These are phyloP conservation scores for Paecilomyces sp. DNA, from an alignment of 2,329 filamentous ascomycete species.

Conservation along the genomic window DNA sequence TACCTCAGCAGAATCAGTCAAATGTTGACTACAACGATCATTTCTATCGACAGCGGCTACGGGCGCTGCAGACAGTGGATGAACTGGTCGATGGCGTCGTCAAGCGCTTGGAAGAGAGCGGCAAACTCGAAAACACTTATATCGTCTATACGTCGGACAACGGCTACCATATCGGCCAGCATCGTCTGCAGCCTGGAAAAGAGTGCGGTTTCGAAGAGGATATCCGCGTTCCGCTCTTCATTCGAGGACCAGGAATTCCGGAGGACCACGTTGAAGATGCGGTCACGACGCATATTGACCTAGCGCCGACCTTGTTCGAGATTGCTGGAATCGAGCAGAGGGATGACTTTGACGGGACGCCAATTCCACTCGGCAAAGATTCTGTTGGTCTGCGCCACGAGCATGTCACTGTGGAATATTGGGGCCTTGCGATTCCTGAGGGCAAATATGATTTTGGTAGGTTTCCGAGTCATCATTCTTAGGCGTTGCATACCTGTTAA, in stretches of 20 bases:
- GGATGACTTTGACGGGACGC: constrained; percentile 50
- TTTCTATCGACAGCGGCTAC: constrained; percentile 45
- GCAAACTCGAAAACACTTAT: constrained; percentile 48
- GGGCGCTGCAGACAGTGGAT: constrained; percentile 47
- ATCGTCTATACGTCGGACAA: constrained; percentile 57
- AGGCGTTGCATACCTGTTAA: neutral
- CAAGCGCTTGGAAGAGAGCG: constrained; percentile 31
- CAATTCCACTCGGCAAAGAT: constrained; percentile 38
- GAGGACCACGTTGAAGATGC: constrained; percentile 34
- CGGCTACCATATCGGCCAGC: constrained; percentile 55
- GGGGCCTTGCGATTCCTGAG: constrained; percentile 37
- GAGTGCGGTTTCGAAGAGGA: constrained; percentile 54
- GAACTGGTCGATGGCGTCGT: constrained; percentile 46
- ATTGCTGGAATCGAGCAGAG: constrained; percentile 33
- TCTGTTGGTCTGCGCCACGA: constrained; percentile 35
- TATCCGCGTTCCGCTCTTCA: constrained; percentile 52
- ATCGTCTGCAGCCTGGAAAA: constrained; percentile 53
- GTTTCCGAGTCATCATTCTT: neutral
- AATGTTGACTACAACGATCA: constrained; percentile 47
- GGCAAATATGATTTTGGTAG: constrained; percentile 21
- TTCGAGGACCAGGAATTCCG: constrained; percentile 52
- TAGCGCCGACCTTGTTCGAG: constrained; percentile 54
- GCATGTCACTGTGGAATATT: constrained; percentile 54
- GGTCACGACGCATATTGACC: constrained; percentile 57
- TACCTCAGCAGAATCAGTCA: constrained; percentile 39